These are phyloP conservation scores for Sphaerulina populicola DNA, from an alignment of 2,329 filamentous ascomycete genomes.

Conservation along the genomic window DNA sequence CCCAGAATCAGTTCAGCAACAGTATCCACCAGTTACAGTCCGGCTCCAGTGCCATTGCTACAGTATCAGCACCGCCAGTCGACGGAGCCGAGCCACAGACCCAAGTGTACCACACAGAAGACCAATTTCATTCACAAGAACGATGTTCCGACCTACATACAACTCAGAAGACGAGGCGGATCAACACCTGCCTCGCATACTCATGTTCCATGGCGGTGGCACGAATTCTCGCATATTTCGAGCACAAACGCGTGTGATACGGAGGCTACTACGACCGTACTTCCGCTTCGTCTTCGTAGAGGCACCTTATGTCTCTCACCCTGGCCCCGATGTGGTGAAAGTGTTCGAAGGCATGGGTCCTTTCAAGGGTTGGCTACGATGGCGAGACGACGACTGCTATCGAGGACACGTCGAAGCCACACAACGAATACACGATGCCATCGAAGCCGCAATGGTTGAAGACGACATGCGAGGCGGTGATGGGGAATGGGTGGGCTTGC, in stretches of 20 bases:
- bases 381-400: slow-evolving; percentile 6
- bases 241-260: slow-evolving; percentile 33
- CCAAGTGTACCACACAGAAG: background rate
- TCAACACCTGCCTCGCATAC: slow-evolving; percentile 23
- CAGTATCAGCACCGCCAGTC: background rate
- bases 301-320: slow-evolving; percentile 26
- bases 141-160: slow-evolving; percentile 2
- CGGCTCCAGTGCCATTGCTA: background rate
- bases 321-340: slow-evolving; percentile 34
- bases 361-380: slow-evolving; percentile 32
- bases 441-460: slow-evolving; percentile 38
- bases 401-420: slow-evolving; percentile 3
- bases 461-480: slow-evolving; percentile 46
- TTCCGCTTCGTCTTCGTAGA: slow-evolving; percentile 35
- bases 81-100: background rate
- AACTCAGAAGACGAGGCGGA: slow-evolving; percentile 3
- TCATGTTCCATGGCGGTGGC: slow-evolving; percentile 38
- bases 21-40: background rate
- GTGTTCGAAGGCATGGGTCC: slow-evolving; percentile 33
- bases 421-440: slow-evolving; percentile 8
- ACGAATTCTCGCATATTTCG: slow-evolving; percentile 35
- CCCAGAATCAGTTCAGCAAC: background rate
- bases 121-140: background rate
- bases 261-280: slow-evolving; percentile 26
- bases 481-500: slow-evolving; percentile 52